Evolutionary conservation across 192 early-diverging fungal species (phyloP), one percentile per base, ranked within the genome.

Genomic region (Coemansia sp.): DNA sequence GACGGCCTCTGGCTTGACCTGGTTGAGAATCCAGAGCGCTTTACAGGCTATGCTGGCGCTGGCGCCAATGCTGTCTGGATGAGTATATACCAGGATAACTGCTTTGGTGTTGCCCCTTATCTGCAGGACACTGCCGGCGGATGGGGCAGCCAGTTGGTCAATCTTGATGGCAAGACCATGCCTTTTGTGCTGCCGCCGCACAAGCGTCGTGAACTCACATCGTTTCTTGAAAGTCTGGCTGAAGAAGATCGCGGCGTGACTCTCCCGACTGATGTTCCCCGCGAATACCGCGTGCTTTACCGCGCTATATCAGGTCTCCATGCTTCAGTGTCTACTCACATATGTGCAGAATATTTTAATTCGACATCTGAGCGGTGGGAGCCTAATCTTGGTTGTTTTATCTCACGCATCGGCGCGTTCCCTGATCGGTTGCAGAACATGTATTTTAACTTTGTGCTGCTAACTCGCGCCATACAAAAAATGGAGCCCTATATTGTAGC

Each of bases 71-170:
- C 91, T 50, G 90, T 99, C 6, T 99, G 97, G 97, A 87, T 88
- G 62, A 86, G 95, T n/a, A 95, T 99, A 25, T 99, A 99, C 71
- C 85, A 91, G 67, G 93, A 99, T 72, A 99, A 98, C 80, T 99
- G 98, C 75, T 98, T 98, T 75, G 89, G 90, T 64, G 80, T 91
- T 9, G 73, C 83, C 36, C 80, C 80, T 8, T 82, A 77, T 61
- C 63, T 82, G 59, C 80, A 82, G 78, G 68, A 88, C 85, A 89
- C 87, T 54, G 70, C 72, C 20, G 72, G 80, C 61, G 75, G 80
- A 59, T 74, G 79, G 79, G 82, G 82, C 53, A 80, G 75, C 66
- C 67, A 75, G 75, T 72, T 69, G 7, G 74, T 76, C 39, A 75
- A 76, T 39, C 55, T 84, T 27, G 72, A 72, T 57, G 78, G 78